Evolutionary conservation across 2,329 filamentous ascomycete genomes (phyloP), one percentile per base, ranked within the genome.

Genomic region (Diaporthe ilicicola): DNA sequence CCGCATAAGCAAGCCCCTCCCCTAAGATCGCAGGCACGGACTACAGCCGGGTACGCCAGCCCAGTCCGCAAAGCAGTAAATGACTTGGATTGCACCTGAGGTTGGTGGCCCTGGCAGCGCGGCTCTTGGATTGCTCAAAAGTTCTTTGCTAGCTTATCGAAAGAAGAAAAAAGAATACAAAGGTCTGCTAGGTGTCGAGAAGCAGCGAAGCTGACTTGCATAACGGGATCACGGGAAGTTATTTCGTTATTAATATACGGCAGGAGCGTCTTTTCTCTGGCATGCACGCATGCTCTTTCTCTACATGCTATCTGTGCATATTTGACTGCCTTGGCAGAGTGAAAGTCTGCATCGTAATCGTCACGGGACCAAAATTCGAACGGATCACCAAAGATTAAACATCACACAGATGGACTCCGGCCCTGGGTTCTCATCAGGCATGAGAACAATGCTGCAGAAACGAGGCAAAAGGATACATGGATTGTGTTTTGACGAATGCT

Each of bases 151-250:
- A 13, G 27, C 22, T 48, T 48, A n/a, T 46, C 9, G 12, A 65
- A 48, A n/a, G n/a, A n/a, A n/a, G n/a, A n/a, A n/a, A n/a, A n/a
- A n/a, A n/a, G n/a, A n/a, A 27, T 3, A n/a, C 54, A 22, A 29
- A 29, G 24, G 42, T 12, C 48, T 64, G 42, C 29, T 37, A 2
- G 29, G 8, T 13, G 17, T 37, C 42, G 29, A 44, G 59, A 24
- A 50, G 42, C n/a, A 64, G 66, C 53, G n/a, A 59, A 42, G 17
- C 22, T 39, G 53, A 68, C 10, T 68, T 68, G 53, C 66, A 68
- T 42, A 50, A 59, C 44, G 37, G 54, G 66, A 10, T 8, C 12
- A 27, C 2, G 54, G 53, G 54, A 42, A 4, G 15, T 2, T 51
- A 13, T 39, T 48, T 56, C 27, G 17, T 37, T 32, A 15, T n/a